phyloP scores from a whole-genome alignment of 2,329 filamentous ascomycete genomes.

The Colletotrichum scovillei region DNA sequence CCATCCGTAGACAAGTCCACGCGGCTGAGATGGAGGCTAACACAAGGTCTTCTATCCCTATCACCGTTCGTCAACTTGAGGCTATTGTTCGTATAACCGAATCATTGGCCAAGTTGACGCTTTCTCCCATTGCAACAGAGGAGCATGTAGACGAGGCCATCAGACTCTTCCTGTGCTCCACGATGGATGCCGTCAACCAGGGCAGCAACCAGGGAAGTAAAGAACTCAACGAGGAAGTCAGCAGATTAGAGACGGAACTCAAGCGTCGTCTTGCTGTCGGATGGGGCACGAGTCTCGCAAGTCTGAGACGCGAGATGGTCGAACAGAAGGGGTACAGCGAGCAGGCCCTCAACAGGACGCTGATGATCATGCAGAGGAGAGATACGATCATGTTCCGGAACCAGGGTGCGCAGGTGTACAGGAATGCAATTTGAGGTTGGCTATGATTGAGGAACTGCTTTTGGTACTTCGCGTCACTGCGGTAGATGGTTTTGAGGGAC shows the following conservation, averaged over 20 bases:
- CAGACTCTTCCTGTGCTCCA: constrained; percentile 92
- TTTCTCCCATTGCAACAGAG: constrained; percentile 89
- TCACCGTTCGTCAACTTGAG: constrained; percentile 96
- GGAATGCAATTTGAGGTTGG: constrained; percentile 70
- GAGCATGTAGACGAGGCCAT: constrained; percentile 97
- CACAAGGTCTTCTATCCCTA: constrained; percentile 91
- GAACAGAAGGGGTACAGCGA: constrained; percentile 92
- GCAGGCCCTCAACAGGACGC: constrained; percentile 82
- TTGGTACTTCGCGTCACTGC: not conserved
- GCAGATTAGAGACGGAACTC: constrained; percentile 88
- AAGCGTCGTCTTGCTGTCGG: constrained; percentile 90
- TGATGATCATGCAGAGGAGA: constrained; percentile 87
- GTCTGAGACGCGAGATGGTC: constrained; percentile 89
- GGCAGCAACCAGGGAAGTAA: constrained; percentile 85
- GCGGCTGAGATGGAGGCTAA: constrained; percentile 91
- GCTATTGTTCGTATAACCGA: constrained; percentile 98
- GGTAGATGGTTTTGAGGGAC: not conserved
- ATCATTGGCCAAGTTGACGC: constrained; percentile 89
- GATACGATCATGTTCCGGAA: constrained; percentile 88
- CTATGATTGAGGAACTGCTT: not conserved
- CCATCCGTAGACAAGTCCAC: constrained; percentile 93
- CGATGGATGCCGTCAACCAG: constrained; percentile 97
- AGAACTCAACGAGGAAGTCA: constrained; percentile 90
- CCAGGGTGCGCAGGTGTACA: constrained; percentile 79
- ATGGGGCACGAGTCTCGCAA: constrained; percentile 92